phyloP scores from a whole-genome alignment of 768 basidiomycete genomes.

The Macrolepiota dolichaula region DNA sequence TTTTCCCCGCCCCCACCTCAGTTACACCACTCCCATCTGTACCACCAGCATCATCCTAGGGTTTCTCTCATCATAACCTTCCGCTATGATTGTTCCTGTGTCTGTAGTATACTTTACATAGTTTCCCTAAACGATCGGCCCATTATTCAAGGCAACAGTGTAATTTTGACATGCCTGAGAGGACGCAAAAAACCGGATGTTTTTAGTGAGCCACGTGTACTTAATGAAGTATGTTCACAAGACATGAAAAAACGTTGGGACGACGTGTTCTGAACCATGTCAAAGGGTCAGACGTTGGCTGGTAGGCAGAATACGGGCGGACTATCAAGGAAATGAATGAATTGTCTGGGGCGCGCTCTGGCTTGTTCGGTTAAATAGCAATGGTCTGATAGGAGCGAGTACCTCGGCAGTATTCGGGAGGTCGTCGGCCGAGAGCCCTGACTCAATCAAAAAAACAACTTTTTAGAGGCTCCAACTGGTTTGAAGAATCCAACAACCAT shows the following conservation, averaged over 20 bases:
- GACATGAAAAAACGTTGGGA: neutral
- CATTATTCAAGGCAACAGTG: neutral
- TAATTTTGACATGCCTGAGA: neutral
- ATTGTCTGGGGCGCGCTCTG: too few species aligned
- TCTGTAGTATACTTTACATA: too few species aligned
- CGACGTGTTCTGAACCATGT: too few species aligned
- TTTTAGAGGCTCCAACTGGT: slow-evolving; percentile 6
- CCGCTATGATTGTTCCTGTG: too few species aligned
- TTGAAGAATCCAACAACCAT: slow-evolving; percentile 24
- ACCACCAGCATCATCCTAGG: neutral
- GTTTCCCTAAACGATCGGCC: too few species aligned
- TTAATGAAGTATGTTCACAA: neutral
- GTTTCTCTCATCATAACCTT: neutral
- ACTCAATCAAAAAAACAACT: slow-evolving; percentile 17
- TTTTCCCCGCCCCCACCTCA: neutral
- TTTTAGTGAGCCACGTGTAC: neutral
- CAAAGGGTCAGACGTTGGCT: too few species aligned
- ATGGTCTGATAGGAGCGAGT: neutral
- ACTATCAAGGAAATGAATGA: too few species aligned
- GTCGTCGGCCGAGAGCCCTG: slow-evolving; percentile 17
- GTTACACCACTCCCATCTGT: neutral
- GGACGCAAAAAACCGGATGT: neutral
- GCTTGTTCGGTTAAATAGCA: neutral
- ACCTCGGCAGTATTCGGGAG: neutral
- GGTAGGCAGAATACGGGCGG: too few species aligned